These are phyloP conservation scores for Daldinia childiae DNA, from an alignment of 495 filamentous ascomycete genomes.

Conservation along the genomic window DNA sequence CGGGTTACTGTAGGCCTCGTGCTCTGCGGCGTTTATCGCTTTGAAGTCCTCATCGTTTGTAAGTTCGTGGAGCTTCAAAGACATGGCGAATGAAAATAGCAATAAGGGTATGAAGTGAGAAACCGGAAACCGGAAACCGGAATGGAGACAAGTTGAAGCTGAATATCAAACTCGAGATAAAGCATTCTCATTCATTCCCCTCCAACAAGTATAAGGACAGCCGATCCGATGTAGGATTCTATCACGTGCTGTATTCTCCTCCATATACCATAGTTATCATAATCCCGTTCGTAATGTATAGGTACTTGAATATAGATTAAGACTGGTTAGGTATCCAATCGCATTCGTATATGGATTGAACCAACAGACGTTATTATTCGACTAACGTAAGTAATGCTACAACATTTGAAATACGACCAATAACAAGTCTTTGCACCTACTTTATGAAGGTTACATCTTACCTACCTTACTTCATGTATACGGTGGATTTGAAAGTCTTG, in stretches of 20 bases:
- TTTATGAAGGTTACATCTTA: neutral
- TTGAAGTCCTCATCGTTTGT: constrained; percentile 41
- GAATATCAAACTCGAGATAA: neutral
- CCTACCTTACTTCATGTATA: neutral
- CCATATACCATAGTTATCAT: neutral
- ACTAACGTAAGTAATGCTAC: neutral
- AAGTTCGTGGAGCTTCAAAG: constrained; percentile 43
- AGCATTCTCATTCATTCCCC: neutral
- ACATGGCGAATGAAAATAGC: constrained; percentile 7
- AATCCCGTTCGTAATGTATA: neutral
- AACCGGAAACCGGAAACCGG: too few relatives aligned
- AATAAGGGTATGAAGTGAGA: neutral
- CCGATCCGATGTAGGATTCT: neutral
- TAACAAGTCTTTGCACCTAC: neutral
- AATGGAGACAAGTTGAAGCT: neutral
- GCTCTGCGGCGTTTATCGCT: constrained; percentile 18
- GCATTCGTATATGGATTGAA: neutral
- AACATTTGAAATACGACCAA: neutral
- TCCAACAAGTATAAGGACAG: neutral
- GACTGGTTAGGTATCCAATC: neutral
- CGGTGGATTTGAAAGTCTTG: neutral
- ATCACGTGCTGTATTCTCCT: neutral
- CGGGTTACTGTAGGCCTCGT: constrained; percentile 39
- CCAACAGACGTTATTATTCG: neutral
- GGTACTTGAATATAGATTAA: neutral